Conservation (phyloP, 2,329 filamentous ascomycete species). For the Penicillium freii region DNA sequence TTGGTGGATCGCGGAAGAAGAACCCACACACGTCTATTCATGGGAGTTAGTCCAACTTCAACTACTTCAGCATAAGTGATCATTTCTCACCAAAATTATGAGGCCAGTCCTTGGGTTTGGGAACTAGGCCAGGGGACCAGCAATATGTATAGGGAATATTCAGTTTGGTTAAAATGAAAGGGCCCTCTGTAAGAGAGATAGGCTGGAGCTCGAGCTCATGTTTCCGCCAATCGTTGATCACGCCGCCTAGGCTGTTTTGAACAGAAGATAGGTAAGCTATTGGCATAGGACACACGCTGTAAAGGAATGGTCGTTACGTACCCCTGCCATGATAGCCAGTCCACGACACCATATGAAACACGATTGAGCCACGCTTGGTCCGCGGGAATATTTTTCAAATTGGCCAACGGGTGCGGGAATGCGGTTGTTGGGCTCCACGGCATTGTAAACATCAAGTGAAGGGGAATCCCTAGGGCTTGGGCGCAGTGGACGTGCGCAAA, state of each 20-base stretch:
- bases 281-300: accelerated
- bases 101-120: constrained; percentile 38
- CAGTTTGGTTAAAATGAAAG: constrained; percentile 30
- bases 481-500: constrained; percentile 52
- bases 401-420: constrained; percentile 49
- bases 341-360: constrained; percentile 44
- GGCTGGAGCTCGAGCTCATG: constrained; percentile 36
- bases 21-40: constrained; percentile 40
- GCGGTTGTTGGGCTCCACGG: constrained; percentile 43
- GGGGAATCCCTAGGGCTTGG: constrained; percentile 45
- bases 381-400: constrained; percentile 35
- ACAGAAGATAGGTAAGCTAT: background rate
- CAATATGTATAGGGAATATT: constrained; percentile 41
- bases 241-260: constrained; percentile 33
- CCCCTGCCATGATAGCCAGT: constrained; percentile 49
- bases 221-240: constrained; percentile 43
- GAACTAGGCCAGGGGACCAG: constrained; percentile 39
- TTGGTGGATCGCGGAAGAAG: constrained; percentile 36
- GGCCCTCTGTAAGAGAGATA: constrained; percentile 31
- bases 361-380: constrained; percentile 40
- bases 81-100: background rate
- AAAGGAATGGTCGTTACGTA: constrained; percentile 2
- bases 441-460: constrained; percentile 52
- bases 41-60: background rate
- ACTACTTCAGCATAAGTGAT: no score